Base-by-base conservation (phyloP, 1,284 basidiomycete genomes). In the Bjerkandera adusta region DNA sequence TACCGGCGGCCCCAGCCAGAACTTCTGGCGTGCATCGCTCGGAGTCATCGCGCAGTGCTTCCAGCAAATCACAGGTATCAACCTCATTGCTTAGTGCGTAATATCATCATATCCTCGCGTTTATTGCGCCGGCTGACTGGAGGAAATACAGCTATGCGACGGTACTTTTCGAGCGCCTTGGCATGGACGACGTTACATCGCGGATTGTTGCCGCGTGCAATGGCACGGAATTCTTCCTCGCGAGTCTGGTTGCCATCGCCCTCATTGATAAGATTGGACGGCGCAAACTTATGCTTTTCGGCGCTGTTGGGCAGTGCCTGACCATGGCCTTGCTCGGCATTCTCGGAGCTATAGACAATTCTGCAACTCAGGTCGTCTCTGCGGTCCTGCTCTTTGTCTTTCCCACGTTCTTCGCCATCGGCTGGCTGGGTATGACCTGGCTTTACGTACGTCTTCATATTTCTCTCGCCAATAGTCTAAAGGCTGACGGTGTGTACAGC, bases 371-470 rank as follows among this genome's bases (percentile, higher is more conserved):
- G 40, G 65, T 82, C 46, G 72, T 76, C 11, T 81, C 79, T 26
- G 72, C 79, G 1, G 74, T 79, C 7, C 72, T 85, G 60, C 73
- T 82, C 55, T 85, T 83, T 61, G 64, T 83, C 26, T 87, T 85
- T 66, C 84, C 86, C 57, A 74, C 85, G 30, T 81, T 82, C 68
- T 86, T 85, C 63, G 82, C 81, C 1, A 70, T 85, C 46, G 84
- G 83, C 29, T 85, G 82, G 83, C 74, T 85, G 60, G 82, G 82
- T 20, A 84, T 86, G 78, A 81, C 83, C 4, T 83, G 82, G 79
- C 65, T 84, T 45, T 81, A 81, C 54, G 77, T 81, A 50, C 57
- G 76, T 68, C 20, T 12, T 20, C 38, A 4, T 6, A 18, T 42
- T 24, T 29, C n/a, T n/a, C n/a, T n/a, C n/a, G n/a, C n/a, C n/a